These are phyloP conservation scores for Carex parvula DNA, from an alignment of 176 grass and related monocot genomes.

Conservation along the genomic window DNA sequence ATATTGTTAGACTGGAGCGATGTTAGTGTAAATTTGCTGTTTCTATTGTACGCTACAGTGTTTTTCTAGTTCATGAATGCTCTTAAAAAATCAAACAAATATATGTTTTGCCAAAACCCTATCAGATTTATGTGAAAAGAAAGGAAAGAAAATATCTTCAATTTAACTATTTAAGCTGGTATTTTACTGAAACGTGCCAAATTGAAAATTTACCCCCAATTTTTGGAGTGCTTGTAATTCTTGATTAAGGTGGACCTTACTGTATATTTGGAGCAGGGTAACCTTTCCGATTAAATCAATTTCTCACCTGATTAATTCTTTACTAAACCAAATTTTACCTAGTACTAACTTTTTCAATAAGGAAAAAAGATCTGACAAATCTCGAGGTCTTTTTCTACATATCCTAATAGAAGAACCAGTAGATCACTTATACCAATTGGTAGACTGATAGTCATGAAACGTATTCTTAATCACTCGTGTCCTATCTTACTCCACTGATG, in stretches of 20 bases:
- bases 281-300: background rate
- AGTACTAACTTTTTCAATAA: background rate
- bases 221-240: background rate
- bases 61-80: background rate
- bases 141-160: background rate
- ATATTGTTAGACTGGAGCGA: background rate
- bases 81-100: background rate
- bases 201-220: background rate
- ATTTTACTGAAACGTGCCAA: background rate
- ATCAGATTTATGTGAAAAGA: background rate
- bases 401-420: background rate
- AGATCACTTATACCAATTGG: background rate
- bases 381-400: background rate
- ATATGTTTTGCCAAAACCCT: background rate
- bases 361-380: background rate
- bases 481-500: background rate
- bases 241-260: background rate
- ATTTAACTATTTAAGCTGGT: background rate
- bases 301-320: background rate
- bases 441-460: background rate
- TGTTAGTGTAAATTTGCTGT: background rate
- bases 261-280: background rate
- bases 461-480: background rate
- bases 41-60: background rate
- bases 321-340: background rate